Evolutionary conservation across 2,329 filamentous ascomycete species (phyloP), one percentile per base, ranked within the genome.

Genomic region (Cordyceps militaris): DNA sequence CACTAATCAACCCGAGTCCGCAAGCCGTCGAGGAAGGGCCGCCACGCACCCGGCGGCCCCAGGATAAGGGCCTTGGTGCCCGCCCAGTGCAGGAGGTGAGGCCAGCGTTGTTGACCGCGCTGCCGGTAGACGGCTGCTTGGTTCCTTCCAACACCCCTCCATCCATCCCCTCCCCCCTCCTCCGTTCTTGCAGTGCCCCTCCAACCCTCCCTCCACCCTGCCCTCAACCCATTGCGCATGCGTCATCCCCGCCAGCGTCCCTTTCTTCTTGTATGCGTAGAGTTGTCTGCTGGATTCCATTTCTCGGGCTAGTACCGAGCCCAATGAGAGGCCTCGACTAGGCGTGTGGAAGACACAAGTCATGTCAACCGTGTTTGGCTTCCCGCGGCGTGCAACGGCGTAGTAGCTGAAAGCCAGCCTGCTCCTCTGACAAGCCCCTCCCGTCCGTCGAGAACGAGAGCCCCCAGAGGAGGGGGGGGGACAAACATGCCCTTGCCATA

Each of bases 141-240:
- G n/a, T 11, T 28, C 4, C 30, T 16, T 30, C 26, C 30, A 38
- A 38, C 21, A 36, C 30, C 46, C 44, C 53, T 44, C 46, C 55
- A 21, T 49, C 38, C 32, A 49, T 30, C 44, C 42, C 30, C 43
- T 49, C 4, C 24, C n/a, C 40, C 24, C 21, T n/a, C 24, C 23
- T 16, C 24, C 26, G 14, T 30, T 21, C 36, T 43, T 21, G n/a
- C 30, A 42, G 34, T 53, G 36, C 50, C 50, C 50, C 50, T 53
- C 50, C 36, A 53, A 43, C 34, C 10, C 23, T 48, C 23, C 8
- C 23, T 28, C 52, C 46, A 23, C n/a, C 38, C 26, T 53, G 50
- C 38, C 30, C 26, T 38, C 30, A 24, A 14, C 51, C 46, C 48
- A 49, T 51, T 50, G 49, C 60, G 53, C 56, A 57, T 58, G 60